These are phyloP conservation scores for Schizophyllum amplum DNA, from an alignment of 1,284 basidiomycete genomes.

Conservation along the genomic window DNA sequence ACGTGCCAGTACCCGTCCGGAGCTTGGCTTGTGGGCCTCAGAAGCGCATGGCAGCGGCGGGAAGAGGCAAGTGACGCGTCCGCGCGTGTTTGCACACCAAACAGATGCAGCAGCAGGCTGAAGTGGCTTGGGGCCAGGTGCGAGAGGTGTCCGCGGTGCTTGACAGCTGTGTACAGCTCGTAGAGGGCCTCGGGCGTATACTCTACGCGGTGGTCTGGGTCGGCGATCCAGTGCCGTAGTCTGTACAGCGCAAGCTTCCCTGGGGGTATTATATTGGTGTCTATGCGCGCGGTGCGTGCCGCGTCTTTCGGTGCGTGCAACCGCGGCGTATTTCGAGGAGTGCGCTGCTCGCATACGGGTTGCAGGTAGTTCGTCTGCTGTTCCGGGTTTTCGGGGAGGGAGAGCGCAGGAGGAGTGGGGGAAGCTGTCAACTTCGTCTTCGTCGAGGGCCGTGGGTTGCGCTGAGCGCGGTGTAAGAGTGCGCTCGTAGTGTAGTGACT, in stretches of 20 bases:
- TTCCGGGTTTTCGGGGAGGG: neutral
- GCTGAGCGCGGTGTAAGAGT: neutral
- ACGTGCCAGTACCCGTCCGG: neutral
- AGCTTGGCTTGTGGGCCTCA: neutral
- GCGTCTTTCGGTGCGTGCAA: too few species aligned
- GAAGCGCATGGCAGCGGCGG: neutral
- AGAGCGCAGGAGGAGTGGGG: neutral
- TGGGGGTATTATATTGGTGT: conserved; percentile 13
- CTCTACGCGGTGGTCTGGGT: conserved; percentile 13
- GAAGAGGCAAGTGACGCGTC: neutral
- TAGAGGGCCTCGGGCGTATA: conserved; percentile 16
- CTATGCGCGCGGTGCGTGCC: neutral
- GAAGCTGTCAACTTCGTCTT: neutral
- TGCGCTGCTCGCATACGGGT: neutral
- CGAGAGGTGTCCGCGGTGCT: conserved; percentile 8
- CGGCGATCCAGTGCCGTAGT: neutral
- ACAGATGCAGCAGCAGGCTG: neutral
- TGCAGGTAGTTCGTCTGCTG: too few species aligned
- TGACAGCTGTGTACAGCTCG: conserved; percentile 19
- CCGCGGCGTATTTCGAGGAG: neutral
- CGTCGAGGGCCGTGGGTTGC: conserved; percentile 5
- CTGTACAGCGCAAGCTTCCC: conserved; percentile 6
- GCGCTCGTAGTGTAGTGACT: neutral
- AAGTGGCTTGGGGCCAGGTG: neutral
- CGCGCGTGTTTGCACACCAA: neutral